Percentiles rank a stretch among this genome's conserved stretches.
These are phyloP conservation scores for Ophiostoma sp. DNA, from an alignment of 2,329 filamentous ascomycete genomes.

Conservation along the genomic window DNA sequence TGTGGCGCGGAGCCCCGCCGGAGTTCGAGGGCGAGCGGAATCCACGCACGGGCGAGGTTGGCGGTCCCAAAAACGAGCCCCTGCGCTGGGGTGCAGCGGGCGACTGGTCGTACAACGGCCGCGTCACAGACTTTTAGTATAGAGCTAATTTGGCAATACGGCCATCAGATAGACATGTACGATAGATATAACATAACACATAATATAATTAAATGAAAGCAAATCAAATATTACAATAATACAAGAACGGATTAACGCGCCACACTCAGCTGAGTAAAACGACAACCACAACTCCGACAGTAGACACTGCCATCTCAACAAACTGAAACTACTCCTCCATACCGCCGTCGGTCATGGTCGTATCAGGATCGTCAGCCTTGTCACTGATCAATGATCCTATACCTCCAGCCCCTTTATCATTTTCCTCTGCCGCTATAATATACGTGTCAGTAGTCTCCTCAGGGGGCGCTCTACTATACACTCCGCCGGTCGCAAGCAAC, in stretches of 20 bases:
- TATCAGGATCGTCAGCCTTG: slow-evolving; percentile 21
- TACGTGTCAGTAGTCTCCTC: neutral
- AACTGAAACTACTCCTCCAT: slow-evolving; percentile 19
- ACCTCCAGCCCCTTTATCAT: neutral
- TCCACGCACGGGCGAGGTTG: slow-evolving; percentile 89
- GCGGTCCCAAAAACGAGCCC: slow-evolving; percentile 96
- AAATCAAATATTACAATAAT: neutral
- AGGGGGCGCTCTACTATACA: neutral
- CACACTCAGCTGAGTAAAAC: neutral
- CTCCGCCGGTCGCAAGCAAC: neutral
- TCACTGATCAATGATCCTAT: neutral
- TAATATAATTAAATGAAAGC: neutral
- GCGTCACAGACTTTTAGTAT: slow-evolving; percentile 76
- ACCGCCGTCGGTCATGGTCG: slow-evolving; percentile 25
- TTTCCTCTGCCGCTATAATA: neutral
- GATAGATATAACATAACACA: neutral
- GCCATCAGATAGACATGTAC: neutral
- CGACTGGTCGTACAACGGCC: slow-evolving; percentile 89
- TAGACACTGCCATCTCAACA: neutral
- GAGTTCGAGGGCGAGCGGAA: slow-evolving; percentile 93
- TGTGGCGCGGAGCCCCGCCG: slow-evolving; percentile 71
- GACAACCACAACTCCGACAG: too few species aligned
- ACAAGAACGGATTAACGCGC: neutral
- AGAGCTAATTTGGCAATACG: neutral
- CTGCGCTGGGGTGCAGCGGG: slow-evolving; percentile 73